Percentiles rank a stretch among this genome's conserved stretches.
phyloP scores from a whole-genome alignment of 106 monocot genomes.

The Dactylorhiza incarnata region DNA sequence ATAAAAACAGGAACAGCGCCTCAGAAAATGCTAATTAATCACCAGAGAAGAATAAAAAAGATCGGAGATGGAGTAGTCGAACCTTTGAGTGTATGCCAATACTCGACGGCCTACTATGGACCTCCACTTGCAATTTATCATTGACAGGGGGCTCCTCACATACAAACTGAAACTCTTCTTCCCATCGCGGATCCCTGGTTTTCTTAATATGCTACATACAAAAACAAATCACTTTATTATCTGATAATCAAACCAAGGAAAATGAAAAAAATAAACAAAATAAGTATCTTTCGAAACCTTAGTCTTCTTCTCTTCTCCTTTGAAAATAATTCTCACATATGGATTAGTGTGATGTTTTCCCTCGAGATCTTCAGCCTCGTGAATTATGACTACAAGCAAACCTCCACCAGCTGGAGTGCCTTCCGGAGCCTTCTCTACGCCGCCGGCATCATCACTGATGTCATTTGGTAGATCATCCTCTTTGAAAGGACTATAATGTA shows the following conservation, averaged over 20 bases:
- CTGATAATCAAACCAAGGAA: background rate
- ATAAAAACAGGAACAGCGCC: background rate
- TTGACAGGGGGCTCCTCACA: slow-evolving; percentile 63
- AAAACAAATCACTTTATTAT: background rate
- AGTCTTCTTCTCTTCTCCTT: slow-evolving; percentile 70
- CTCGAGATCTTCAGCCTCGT: slow-evolving; percentile 64
- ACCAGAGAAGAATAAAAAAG: background rate
- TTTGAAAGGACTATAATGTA: slow-evolving; percentile 45
- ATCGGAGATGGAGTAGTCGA: background rate
- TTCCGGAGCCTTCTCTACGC: slow-evolving; percentile 45
- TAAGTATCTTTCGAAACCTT: slow-evolving; percentile 37
- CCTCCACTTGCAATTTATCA: slow-evolving; percentile 72
- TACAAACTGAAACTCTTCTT: slow-evolving; percentile 59
- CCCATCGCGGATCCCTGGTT: slow-evolving; percentile 77
- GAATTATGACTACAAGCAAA: slow-evolving; percentile 42
- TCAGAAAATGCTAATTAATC: background rate
- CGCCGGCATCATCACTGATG: slow-evolving; percentile 10
- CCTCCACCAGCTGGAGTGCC: slow-evolving; percentile 58
- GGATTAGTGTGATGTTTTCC: slow-evolving; percentile 72
- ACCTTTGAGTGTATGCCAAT: slow-evolving; percentile 74
- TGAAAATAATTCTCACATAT: slow-evolving; percentile 25
- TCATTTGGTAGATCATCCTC: slow-evolving; percentile 16
- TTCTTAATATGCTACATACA: slow-evolving; percentile 60
- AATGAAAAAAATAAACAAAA: slow-evolving; percentile 1
- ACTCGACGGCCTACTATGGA: slow-evolving; percentile 54